Percentiles rank a stretch among this genome's conserved stretches.
phyloP scores from a whole-genome alignment of 2,329 filamentous ascomycete species.

The Fusarium proliferatum region DNA sequence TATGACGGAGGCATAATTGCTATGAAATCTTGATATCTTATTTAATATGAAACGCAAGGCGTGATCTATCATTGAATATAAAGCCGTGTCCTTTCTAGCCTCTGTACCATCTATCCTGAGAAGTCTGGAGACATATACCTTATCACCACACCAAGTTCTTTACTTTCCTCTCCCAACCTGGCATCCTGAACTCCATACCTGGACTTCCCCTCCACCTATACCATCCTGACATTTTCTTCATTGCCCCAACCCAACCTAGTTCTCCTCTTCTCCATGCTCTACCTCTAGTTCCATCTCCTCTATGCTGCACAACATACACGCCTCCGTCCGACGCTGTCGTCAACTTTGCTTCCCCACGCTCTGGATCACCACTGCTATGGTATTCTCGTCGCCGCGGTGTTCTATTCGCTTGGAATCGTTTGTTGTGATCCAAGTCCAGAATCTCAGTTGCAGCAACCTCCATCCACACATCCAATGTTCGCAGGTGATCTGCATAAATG shows the following conservation, averaged over 20 bases:
- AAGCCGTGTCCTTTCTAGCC: background rate
- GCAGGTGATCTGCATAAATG: conserved; percentile 62
- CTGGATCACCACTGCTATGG: conserved; percentile 35
- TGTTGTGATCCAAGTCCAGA: conserved; percentile 39
- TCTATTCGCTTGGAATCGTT: conserved; percentile 24
- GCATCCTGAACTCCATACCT: conserved; percentile 43
- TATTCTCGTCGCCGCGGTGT: conserved; percentile 44
- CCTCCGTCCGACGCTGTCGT: conserved; percentile 44
- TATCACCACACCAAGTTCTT: conserved; percentile 24
- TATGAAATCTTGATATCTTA: conserved; percentile 24
- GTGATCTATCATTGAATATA: conserved; percentile 12
- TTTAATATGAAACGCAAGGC: conserved; percentile 25
- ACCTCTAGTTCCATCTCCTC: conserved; percentile 43
- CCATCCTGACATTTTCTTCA: conserved; percentile 55
- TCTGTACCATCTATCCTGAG: background rate
- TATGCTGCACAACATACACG: conserved; percentile 47
- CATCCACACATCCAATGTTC: conserved; percentile 59
- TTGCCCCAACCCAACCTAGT: conserved; percentile 60
- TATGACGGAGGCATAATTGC: conserved; percentile 11
- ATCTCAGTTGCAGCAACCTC: conserved; percentile 51
- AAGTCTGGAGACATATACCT: background rate
- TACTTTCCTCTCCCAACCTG: conserved; percentile 39
- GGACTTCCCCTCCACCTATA: conserved; percentile 46
- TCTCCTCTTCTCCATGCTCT: conserved; percentile 56
- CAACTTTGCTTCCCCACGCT: conserved; percentile 49